phyloP scores from a whole-genome alignment of 1,139 yeast genomes.

The Kurtzmaniella quercitrusa region DNA sequence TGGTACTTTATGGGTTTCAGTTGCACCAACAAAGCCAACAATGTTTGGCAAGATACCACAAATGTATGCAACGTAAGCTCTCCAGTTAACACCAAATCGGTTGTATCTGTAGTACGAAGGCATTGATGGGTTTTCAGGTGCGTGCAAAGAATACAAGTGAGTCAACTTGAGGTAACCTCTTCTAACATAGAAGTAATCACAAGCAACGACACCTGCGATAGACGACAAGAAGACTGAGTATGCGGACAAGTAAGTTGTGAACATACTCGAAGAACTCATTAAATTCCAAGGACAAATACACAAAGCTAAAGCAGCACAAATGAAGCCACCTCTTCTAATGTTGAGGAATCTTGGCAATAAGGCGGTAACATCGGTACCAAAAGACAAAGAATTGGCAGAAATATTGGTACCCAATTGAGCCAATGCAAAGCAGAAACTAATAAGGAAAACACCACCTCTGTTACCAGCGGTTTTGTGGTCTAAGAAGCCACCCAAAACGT shows the following conservation, averaged over 20 bases:
- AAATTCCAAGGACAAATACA: conserved; percentile 89
- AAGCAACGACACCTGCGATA: conserved; percentile 77
- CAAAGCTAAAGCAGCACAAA: conserved; percentile 76
- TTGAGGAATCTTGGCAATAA: conserved; percentile 73
- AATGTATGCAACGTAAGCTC: conserved; percentile 69
- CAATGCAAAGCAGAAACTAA: conserved; percentile 70
- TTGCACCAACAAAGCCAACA: conserved; percentile 85
- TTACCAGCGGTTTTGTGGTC: conserved; percentile 51
- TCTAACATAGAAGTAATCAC: conserved; percentile 74
- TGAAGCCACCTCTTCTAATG: conserved; percentile 75
- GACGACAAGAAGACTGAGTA: conserved; percentile 84
- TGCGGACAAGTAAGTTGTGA: conserved; percentile 81
- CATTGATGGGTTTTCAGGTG: conserved; percentile 27
- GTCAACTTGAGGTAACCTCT: conserved; percentile 65
- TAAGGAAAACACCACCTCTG: conserved; percentile 83
- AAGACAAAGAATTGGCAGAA: conserved; percentile 83
- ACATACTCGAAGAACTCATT: conserved; percentile 66
- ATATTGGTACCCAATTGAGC: conserved; percentile 93
- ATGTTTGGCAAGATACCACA: conserved; percentile 79
- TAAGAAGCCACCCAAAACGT: conserved; percentile 64
- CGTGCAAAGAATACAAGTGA: conserved; percentile 52
- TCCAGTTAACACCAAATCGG: conserved; percentile 70
- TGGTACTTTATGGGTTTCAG: conserved; percentile 63
- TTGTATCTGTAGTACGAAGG: conserved; percentile 56
- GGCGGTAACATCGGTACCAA: conserved; percentile 90